Evolutionary conservation across 306 rosid genomes (phyloP).

Genomic region (Ormosia semicastrata): DNA sequence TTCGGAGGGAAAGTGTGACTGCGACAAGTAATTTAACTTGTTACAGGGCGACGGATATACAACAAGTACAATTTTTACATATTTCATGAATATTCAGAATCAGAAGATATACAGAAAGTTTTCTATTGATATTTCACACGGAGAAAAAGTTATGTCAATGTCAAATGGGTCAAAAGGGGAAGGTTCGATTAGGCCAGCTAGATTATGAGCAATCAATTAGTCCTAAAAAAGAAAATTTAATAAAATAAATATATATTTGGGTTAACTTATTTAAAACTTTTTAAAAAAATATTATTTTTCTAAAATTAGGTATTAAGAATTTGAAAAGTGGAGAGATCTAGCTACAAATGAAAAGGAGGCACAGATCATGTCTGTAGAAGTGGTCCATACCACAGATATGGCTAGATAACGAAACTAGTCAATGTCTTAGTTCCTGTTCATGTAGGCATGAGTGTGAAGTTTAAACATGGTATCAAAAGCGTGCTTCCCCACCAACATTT

Average conservation of each 20-base stretch:
- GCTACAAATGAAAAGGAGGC: background rate
- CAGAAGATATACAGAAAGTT: background rate
- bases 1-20: background rate
- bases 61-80: conserved; percentile 23
- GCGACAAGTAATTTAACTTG: background rate
- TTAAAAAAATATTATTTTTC: no score
- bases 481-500: conserved; percentile 57
- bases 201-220: background rate
- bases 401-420: conserved; percentile 32
- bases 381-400: conserved; percentile 41
- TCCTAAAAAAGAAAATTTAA: background rate
- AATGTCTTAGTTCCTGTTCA: conserved; percentile 12
- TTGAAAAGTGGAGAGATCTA: background rate
- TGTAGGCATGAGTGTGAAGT: conserved; percentile 23
- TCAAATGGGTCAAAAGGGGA: conserved; percentile 1
- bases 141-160: background rate
- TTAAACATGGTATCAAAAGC: conserved; percentile 60
- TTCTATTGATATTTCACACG: background rate
- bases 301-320: background rate
- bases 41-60: background rate
- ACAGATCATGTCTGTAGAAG: background rate
- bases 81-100: background rate
- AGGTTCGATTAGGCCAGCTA: background rate
- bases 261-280: no score
- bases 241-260: background rate